These are phyloP conservation scores for Sporothrix euskadiensis DNA, from an alignment of 2,329 filamentous ascomycete species.

Conservation along the genomic window DNA sequence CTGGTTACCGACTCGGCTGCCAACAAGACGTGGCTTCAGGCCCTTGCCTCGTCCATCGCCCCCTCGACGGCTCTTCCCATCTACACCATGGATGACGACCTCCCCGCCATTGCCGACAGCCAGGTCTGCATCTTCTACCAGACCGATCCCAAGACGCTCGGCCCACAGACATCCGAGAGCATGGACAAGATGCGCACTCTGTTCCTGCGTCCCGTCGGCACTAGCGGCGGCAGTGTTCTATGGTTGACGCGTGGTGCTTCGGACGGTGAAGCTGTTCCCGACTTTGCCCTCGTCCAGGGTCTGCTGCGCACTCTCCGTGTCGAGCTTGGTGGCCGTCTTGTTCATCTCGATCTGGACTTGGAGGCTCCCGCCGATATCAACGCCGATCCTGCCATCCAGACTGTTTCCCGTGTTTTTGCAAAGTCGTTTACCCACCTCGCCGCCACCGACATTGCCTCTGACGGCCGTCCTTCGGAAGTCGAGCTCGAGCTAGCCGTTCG, in stretches of 20 bases:
- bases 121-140: slow-evolving; percentile 30
- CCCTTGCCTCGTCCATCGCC: background rate
- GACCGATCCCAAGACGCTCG: slow-evolving; percentile 25
- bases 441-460: background rate
- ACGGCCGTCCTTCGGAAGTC: background rate
- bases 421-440: slow-evolving; percentile 21
- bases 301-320: slow-evolving; percentile 39
- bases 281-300: slow-evolving; percentile 39
- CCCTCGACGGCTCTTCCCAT: background rate
- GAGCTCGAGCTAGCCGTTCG: slow-evolving; percentile 31
- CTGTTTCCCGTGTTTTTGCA: slow-evolving; percentile 18
- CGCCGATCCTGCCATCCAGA: slow-evolving; percentile 1
- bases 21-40: slow-evolving; percentile 28
- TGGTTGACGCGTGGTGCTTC: slow-evolving; percentile 41
- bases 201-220: slow-evolving; percentile 31
- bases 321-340: slow-evolving; percentile 34
- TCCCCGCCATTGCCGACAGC: slow-evolving; percentile 16
- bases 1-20: slow-evolving; percentile 28
- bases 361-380: slow-evolving; percentile 27
- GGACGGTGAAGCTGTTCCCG: slow-evolving; percentile 34
- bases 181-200: slow-evolving; percentile 37
- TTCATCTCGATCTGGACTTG: slow-evolving; percentile 37
- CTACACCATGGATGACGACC: slow-evolving; percentile 23
- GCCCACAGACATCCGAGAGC: slow-evolving; percentile 33
- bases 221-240: slow-evolving; percentile 35